A percentile compares a stretch with the other conserved stretches of the same genome.
phyloP scores from a whole-genome alignment of 2,329 filamentous ascomycete species.

The Alternaria gaisen region DNA sequence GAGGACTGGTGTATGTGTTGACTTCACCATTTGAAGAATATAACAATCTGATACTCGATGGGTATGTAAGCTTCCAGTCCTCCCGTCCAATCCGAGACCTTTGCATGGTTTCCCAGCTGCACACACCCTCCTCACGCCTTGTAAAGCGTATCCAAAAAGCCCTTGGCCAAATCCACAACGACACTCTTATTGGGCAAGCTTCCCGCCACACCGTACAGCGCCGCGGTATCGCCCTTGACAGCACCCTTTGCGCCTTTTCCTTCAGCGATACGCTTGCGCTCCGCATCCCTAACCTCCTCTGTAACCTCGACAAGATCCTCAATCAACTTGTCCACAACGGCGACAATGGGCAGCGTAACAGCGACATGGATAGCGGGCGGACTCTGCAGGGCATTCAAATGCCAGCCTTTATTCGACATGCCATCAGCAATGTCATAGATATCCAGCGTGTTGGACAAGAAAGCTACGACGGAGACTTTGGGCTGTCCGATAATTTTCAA shows the following conservation, averaged over 20 bases:
- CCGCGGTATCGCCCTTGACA: constrained; percentile 79
- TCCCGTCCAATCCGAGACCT: not conserved
- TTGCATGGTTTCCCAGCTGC: too few relatives aligned
- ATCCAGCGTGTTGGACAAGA: constrained; percentile 82
- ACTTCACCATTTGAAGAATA: too few relatives aligned
- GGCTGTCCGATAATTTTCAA: constrained; percentile 84
- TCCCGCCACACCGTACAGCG: constrained; percentile 93
- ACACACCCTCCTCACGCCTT: constrained; percentile 68
- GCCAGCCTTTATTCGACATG: constrained; percentile 88
- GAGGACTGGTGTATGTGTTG: too few relatives aligned
- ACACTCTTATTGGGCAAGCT: constrained; percentile 95
- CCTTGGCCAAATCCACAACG: constrained; percentile 86
- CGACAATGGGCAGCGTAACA: constrained; percentile 85
- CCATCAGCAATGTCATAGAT: constrained; percentile 94
- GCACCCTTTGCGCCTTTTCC: constrained; percentile 68
- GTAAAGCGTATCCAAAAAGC: constrained; percentile 92
- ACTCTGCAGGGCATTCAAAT: constrained; percentile 91
- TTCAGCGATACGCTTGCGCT: constrained; percentile 74
- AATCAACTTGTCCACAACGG: constrained; percentile 81
- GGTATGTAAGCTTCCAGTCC: not conserved
- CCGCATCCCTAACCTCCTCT: constrained; percentile 80
- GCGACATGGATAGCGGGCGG: constrained; percentile 94
- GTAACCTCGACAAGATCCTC: constrained; percentile 70
- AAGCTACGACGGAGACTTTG: constrained; percentile 89
- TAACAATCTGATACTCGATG: too few relatives aligned